phyloP scores from a whole-genome alignment of 805 yeast species.

The Cyberlindnera mycetangii region DNA sequence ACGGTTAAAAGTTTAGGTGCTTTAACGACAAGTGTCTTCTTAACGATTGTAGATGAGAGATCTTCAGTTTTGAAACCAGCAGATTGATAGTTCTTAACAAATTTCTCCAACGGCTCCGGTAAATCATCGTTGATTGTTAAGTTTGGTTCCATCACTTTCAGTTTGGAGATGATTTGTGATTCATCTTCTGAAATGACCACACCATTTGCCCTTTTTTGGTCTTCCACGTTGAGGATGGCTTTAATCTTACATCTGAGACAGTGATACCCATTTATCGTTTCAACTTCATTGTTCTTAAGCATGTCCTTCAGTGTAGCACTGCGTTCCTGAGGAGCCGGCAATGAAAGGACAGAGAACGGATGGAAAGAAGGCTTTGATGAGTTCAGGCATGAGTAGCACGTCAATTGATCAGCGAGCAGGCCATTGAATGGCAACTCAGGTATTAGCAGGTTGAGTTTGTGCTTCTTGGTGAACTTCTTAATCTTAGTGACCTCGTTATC shows the following conservation, averaged over 20 bases:
- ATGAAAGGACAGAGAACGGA: constrained; percentile 67
- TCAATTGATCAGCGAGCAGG: constrained; percentile 58
- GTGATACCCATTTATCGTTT: constrained; percentile 74
- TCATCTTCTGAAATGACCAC: constrained; percentile 29
- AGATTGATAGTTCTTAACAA: constrained; percentile 44
- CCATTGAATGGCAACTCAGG: constrained; percentile 80
- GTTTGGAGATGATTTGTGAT: constrained; percentile 31
- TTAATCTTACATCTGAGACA: constrained; percentile 68
- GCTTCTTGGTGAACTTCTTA: constrained; percentile 30
- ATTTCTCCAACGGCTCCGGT: constrained; percentile 45
- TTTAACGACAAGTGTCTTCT: constrained; percentile 55
- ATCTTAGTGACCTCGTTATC: constrained; percentile 57
- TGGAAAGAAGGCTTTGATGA: constrained; percentile 56
- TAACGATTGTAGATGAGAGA: constrained; percentile 64
- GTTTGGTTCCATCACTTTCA: constrained; percentile 36
- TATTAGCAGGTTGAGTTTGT: constrained; percentile 26
- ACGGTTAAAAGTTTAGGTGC: constrained; percentile 72
- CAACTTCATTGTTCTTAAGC: constrained; percentile 54
- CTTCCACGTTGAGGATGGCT: constrained; percentile 38
- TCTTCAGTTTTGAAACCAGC: constrained; percentile 41
- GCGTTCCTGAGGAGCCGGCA: constrained; percentile 61
- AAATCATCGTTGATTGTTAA: constrained; percentile 64
- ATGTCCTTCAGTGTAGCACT: constrained; percentile 50
- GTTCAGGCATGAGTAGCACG: constrained; percentile 64
- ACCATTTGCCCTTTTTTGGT: constrained; percentile 18